These are phyloP conservation scores for Iodosphaeria phyllophila DNA, from an alignment of 2,329 filamentous ascomycete species.

Conservation along the genomic window DNA sequence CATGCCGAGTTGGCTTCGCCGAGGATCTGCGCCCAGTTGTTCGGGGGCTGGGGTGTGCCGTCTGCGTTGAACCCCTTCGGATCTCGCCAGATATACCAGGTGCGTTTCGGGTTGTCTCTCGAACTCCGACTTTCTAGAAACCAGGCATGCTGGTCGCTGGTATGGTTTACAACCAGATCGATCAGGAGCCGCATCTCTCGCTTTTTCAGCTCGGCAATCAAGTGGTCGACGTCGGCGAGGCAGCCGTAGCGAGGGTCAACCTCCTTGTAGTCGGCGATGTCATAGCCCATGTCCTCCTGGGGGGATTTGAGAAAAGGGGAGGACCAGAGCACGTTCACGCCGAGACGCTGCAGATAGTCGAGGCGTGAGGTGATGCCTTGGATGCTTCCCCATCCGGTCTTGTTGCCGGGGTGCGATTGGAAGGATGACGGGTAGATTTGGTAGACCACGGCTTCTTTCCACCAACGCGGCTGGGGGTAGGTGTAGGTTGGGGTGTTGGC, in stretches of 20 bases:
- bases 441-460: conserved; percentile 38
- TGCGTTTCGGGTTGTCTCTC: conserved; percentile 41
- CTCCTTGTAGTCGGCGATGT: conserved; percentile 47
- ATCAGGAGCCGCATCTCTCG: conserved; percentile 53
- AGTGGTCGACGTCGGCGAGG: conserved; percentile 41
- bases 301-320: conserved; percentile 48
- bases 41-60: conserved; percentile 49
- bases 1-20: conserved; percentile 39
- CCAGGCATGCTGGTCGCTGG: conserved; percentile 52
- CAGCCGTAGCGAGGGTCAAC: conserved; percentile 49
- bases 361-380: conserved; percentile 43
- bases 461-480: conserved; percentile 30
- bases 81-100: conserved; percentile 47
- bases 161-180: conserved; percentile 65
- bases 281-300: conserved; percentile 52
- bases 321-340: conserved; percentile 47
- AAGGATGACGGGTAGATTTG: conserved; percentile 42
- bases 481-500: conserved; percentile 5
- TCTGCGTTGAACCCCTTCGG: conserved; percentile 31
- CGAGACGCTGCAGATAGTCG: conserved; percentile 39
- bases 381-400: conserved; percentile 36
- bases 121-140: conserved; percentile 47
- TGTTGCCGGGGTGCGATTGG: conserved; percentile 34
- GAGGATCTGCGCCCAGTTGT: conserved; percentile 54
- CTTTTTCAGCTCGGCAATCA: conserved; percentile 39